phyloP scores from a whole-genome alignment of 2,329 filamentous ascomycete species.

The Penicillium sp. region DNA sequence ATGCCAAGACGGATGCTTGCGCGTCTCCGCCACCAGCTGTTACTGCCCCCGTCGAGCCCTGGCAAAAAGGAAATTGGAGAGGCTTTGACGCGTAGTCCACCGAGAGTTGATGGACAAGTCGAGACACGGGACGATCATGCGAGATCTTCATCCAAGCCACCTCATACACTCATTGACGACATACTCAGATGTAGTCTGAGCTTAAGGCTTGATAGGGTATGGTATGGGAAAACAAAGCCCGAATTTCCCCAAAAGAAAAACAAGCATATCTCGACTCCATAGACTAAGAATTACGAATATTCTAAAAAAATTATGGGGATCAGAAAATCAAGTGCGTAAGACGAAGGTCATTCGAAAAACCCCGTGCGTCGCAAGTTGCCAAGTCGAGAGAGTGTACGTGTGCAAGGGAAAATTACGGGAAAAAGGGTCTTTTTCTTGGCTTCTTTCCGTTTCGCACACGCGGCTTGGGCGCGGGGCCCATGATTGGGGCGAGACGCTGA shows the following conservation, averaged over 20 bases:
- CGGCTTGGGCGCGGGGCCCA: conserved; percentile 35
- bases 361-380: conserved; percentile 8
- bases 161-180: conserved; percentile 4
- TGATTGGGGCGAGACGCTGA: conserved; percentile 41
- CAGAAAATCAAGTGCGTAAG: conserved; percentile 1
- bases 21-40: conserved; percentile 32
- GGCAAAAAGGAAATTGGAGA: conserved; percentile 10
- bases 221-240: background rate
- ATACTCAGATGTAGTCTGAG: background rate
- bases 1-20: conserved; percentile 42
- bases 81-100: conserved; percentile 15
- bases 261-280: too few relatives aligned
- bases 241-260: background rate
- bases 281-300: background rate
- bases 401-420: conserved; percentile 18
- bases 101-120: background rate
- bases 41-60: conserved; percentile 7
- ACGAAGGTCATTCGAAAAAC: background rate
- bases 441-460: conserved; percentile 35
- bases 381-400: conserved; percentile 16
- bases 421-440: conserved; percentile 32
- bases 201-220: background rate
- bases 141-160: conserved; percentile 2
- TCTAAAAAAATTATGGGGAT: background rate
- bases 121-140: conserved; percentile 14